phyloP scores from a whole-genome alignment of 805 yeast species.

The Candida broadrunensis region DNA sequence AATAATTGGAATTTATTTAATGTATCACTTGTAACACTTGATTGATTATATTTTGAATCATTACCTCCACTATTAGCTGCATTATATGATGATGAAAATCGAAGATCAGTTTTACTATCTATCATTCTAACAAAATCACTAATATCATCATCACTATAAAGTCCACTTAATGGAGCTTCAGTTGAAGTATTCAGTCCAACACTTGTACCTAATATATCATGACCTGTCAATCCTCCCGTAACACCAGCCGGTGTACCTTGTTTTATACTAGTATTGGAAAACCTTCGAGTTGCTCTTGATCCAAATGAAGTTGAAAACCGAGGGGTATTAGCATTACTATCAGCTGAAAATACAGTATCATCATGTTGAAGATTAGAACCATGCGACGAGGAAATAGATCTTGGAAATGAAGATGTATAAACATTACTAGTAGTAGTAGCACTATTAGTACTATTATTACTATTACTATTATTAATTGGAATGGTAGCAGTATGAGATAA shows the following conservation, averaged over 20 bases:
- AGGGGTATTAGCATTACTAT: slow-evolving; percentile 43
- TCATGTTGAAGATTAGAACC: slow-evolving; percentile 32
- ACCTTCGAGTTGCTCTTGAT: slow-evolving; percentile 55
- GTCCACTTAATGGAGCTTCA: slow-evolving; percentile 37
- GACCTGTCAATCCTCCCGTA: slow-evolving; percentile 4
- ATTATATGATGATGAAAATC: slow-evolving; percentile 21
- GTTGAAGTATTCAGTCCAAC: slow-evolving; percentile 35
- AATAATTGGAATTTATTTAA: slow-evolving; percentile 50
- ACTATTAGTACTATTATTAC: slow-evolving; percentile 6
- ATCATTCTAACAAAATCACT: slow-evolving; percentile 70
- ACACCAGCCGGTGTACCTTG: slow-evolving; percentile 21
- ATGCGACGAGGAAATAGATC: slow-evolving; percentile 39
- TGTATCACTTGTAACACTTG: slow-evolving; percentile 33
- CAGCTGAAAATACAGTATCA: slow-evolving; percentile 16
- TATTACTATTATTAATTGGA: slow-evolving; percentile 13
- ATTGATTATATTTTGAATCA: slow-evolving; percentile 9
- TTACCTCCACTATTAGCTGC: slow-evolving; percentile 6
- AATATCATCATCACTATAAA: slow-evolving; percentile 55
- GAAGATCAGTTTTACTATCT: slow-evolving; percentile 59
- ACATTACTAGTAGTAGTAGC: not conserved
- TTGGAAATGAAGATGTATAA: slow-evolving; percentile 22
- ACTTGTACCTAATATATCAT: slow-evolving; percentile 28
- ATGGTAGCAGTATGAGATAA: slow-evolving; percentile 17
- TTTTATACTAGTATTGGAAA: slow-evolving; percentile 30
- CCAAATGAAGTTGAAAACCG: slow-evolving; percentile 73